Conservation (phyloP, 2,329 filamentous ascomycete species). For the Xylariaceae sp. region DNA sequence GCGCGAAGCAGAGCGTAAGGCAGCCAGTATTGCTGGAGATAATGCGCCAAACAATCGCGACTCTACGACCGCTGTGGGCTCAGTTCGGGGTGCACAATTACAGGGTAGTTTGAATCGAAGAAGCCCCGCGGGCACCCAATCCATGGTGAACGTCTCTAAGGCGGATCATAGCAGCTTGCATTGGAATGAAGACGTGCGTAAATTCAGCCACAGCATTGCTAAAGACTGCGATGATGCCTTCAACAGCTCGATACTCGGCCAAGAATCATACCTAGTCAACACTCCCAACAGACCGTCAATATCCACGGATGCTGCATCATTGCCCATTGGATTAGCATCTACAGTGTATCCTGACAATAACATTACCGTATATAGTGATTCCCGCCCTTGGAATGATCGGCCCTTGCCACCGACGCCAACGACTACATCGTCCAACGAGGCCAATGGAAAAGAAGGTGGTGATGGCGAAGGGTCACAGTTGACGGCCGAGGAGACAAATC, state of each 20-base stretch:
- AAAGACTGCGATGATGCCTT: constrained; percentile 92
- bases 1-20: constrained; percentile 14
- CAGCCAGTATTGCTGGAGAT: constrained; percentile 29
- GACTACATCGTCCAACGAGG: constrained; percentile 20
- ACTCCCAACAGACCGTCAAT: constrained; percentile 11
- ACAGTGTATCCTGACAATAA: constrained; percentile 11
- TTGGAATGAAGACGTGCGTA: constrained; percentile 69
- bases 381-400: constrained; percentile 39
- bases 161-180: constrained; percentile 24
- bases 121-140: constrained; percentile 17
- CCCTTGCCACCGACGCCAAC: constrained; percentile 48
- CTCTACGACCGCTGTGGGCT: constrained; percentile 21
- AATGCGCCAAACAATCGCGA: constrained; percentile 26
- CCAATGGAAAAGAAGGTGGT: not conserved
- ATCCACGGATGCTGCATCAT: constrained; percentile 4
- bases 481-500: constrained; percentile 32
- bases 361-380: constrained; percentile 8
- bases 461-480: constrained; percentile 10
- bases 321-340: constrained; percentile 11
- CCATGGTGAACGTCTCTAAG: constrained; percentile 25
- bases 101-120: constrained; percentile 12
- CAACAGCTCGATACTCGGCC: constrained; percentile 53
- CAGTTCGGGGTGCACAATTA: constrained; percentile 16
- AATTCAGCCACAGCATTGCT: constrained; percentile 78
- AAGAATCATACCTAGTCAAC: constrained; percentile 16